phyloP scores from a whole-genome alignment of 2,329 filamentous ascomycete species.

The Xylogone sp. region DNA sequence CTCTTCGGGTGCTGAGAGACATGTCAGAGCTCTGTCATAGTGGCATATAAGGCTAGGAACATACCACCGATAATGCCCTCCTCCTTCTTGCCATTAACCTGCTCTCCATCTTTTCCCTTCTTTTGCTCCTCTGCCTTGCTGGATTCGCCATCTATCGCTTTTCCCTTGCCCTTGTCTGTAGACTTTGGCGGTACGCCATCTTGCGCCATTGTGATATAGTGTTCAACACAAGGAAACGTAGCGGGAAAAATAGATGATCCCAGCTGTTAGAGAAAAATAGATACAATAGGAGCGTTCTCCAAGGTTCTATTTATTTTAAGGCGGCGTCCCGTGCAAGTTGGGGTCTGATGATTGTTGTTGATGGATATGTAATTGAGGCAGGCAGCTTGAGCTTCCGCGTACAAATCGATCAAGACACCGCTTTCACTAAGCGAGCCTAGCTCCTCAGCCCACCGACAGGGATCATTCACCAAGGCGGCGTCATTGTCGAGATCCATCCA shows the following conservation, averaged over 20 bases:
- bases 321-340: conserved; percentile 24
- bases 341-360: conserved; percentile 17
- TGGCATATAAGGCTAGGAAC: conserved; percentile 10
- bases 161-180: conserved; percentile 94
- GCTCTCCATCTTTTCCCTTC: conserved; percentile 68
- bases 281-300: background rate
- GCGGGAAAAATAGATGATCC: no score
- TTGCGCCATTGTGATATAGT: conserved; percentile 72
- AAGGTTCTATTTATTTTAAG: background rate
- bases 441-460: conserved; percentile 8
- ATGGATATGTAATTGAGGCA: conserved; percentile 13
- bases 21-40: conserved; percentile 28
- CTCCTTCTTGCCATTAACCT: conserved; percentile 71
- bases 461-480: conserved; percentile 6
- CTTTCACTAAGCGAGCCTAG: conserved; percentile 17
- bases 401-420: conserved; percentile 15
- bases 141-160: conserved; percentile 66
- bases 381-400: conserved; percentile 27
- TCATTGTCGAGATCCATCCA: conserved; percentile 2
- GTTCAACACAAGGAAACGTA: conserved; percentile 1
- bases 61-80: conserved; percentile 48
- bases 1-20: conserved; percentile 62
- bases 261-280: background rate
- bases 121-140: conserved; percentile 56
- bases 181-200: conserved; percentile 82